phyloP scores from a whole-genome alignment of 768 basidiomycete species.

The Pholiota conissans region DNA sequence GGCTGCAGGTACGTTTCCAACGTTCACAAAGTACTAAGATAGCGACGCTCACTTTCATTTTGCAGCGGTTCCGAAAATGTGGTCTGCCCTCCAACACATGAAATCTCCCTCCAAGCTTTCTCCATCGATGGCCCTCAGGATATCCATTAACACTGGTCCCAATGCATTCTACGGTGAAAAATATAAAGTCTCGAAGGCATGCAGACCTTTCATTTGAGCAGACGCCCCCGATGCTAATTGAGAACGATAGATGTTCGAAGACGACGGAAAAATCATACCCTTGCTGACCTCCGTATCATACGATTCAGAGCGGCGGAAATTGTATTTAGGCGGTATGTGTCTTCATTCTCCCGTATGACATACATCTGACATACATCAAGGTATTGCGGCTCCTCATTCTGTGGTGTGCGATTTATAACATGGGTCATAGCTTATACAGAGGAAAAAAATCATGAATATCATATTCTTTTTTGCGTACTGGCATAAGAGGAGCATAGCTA shows the following conservation, averaged over 20 bases:
- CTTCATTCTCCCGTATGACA: neutral
- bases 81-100: constrained; percentile 39
- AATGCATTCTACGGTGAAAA: constrained; percentile 60
- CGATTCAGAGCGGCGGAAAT: constrained; percentile 44
- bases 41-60: neutral
- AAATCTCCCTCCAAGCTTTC: constrained; percentile 38
- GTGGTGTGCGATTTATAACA: constrained; percentile 29
- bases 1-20: constrained; percentile 48
- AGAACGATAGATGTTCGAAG: constrained; percentile 59
- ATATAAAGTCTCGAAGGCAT: constrained; percentile 57
- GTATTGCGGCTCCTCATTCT: constrained; percentile 29
- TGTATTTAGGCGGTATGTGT: constrained; percentile 61
- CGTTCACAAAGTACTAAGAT: neutral
- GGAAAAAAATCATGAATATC: constrained; percentile 22
- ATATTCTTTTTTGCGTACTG: constrained; percentile 29
- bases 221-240: constrained; percentile 1
- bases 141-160: constrained; percentile 53
- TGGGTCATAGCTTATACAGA: neutral
- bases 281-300: constrained; percentile 58
- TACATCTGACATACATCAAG: constrained; percentile 16
- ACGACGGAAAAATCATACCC: constrained; percentile 57
- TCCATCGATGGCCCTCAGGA: constrained; percentile 50
- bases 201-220: neutral
- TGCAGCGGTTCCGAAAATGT: constrained; percentile 45
- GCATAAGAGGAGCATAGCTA: constrained; percentile 15